phyloP scores from a whole-genome alignment of 208 protist genomes.

The Trypanosoma mega region DNA sequence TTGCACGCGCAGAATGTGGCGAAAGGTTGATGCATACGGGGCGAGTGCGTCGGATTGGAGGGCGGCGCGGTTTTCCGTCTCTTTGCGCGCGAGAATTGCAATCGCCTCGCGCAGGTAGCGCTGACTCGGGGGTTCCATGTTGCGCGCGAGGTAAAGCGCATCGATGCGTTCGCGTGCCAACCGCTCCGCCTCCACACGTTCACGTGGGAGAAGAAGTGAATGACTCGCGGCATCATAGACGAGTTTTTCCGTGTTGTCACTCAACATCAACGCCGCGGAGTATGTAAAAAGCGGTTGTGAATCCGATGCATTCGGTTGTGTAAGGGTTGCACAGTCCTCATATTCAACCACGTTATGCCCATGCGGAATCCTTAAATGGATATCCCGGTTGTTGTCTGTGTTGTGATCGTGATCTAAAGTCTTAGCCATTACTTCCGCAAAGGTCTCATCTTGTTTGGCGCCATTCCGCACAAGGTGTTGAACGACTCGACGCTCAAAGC shows the following conservation, averaged over 20 bases:
- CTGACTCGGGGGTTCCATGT: conserved; percentile 13
- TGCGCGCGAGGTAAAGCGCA: conserved; percentile 5
- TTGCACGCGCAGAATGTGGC: neutral
- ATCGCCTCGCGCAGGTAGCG: conserved; percentile 18
- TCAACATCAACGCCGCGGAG: neutral
- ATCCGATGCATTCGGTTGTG: neutral
- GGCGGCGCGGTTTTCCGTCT: neutral
- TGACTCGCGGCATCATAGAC: conserved; percentile 14
- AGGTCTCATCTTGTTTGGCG: neutral
- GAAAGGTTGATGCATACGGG: neutral
- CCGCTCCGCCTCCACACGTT: conserved; percentile 1
- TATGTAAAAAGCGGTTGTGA: conserved; percentile 11
- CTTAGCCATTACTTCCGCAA: too few species aligned
- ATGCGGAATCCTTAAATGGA: too few species aligned
- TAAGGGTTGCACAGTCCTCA: neutral
- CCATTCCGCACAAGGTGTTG: conserved; percentile 15
- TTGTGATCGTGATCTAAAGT: too few species aligned
- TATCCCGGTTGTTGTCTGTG: too few species aligned
- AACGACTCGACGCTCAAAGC: conserved; percentile 16
- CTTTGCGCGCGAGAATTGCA: neutral
- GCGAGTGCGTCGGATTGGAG: neutral
- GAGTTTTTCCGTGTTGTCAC: neutral
- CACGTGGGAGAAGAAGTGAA: neutral
- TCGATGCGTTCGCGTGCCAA: neutral
- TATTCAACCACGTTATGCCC: neutral